phyloP scores from a whole-genome alignment of 1,284 basidiomycete genomes.

The Cutaneotrichosporon dermatis region DNA sequence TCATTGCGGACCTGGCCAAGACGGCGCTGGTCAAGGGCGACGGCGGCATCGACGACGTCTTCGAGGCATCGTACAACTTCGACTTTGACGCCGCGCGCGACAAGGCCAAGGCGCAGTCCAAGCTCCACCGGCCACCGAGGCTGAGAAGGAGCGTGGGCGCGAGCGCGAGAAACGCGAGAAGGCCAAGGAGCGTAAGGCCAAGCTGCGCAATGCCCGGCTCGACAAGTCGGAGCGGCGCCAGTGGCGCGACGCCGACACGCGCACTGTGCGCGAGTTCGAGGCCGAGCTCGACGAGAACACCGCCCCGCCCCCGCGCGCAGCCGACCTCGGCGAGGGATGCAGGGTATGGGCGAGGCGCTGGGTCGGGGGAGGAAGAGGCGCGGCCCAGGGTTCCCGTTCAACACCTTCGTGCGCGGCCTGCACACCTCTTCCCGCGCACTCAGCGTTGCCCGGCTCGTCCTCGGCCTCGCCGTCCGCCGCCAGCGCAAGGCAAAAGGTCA shows the following conservation, averaged over 20 bases:
- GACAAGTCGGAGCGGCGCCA: neutral
- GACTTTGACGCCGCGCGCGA: neutral
- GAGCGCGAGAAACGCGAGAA: neutral
- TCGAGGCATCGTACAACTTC: too few relatives aligned
- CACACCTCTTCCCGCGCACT: constrained; percentile 9
- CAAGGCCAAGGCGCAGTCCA: neutral
- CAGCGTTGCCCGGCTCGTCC: constrained; percentile 12
- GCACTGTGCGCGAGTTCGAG: neutral
- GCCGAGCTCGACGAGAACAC: neutral
- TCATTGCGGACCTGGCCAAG: constrained; percentile 3
- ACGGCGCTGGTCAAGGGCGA: neutral
- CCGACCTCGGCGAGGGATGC: neutral
- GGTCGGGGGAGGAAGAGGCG: neutral
- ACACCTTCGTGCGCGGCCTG: neutral
- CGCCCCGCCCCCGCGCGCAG: neutral
- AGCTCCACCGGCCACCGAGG: too few relatives aligned
- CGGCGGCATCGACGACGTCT: too few relatives aligned
- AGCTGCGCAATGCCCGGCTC: neutral
- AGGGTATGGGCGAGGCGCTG: neutral
- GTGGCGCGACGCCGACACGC: neutral
- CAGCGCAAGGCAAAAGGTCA: constrained; percentile 59
- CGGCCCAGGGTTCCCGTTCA: neutral
- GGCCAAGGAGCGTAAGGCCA: neutral
- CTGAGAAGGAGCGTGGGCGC: too few relatives aligned
- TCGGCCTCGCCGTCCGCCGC: neutral